These are phyloP conservation scores for Microstegium vimineum DNA, from an alignment of 176 grass and related monocot species.

Conservation along the genomic window DNA sequence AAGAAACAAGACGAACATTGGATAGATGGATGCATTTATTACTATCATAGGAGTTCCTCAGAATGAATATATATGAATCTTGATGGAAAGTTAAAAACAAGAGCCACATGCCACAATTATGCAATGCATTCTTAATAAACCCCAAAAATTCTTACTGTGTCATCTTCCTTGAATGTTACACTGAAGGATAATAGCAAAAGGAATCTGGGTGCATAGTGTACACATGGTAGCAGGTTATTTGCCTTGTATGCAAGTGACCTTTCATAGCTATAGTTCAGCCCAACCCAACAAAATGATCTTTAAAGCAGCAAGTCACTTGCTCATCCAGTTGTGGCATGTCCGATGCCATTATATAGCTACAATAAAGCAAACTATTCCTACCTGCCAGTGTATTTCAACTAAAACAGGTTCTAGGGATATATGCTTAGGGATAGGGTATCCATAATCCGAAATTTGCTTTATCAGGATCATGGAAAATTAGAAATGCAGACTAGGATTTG, in stretches of 20 bases:
- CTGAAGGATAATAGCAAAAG: not conserved
- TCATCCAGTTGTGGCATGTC: not conserved
- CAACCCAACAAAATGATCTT: slow-evolving; percentile 5
- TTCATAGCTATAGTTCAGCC: not conserved
- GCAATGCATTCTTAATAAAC: not conserved
- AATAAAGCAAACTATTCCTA: not conserved
- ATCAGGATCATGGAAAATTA: not conserved
- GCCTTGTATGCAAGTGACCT: not conserved
- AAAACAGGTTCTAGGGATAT: not conserved
- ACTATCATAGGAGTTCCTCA: slow-evolving; percentile 4
- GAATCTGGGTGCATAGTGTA: not conserved
- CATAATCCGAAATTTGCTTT: not conserved
- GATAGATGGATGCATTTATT: not conserved
- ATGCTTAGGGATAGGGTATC: not conserved
- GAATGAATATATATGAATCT: not conserved
- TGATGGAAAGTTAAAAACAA: not conserved
- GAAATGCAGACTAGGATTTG: not conserved
- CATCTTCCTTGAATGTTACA: not conserved
- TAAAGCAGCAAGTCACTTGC: not conserved
- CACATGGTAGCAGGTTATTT: not conserved
- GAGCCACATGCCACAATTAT: not conserved
- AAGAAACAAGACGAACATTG: not conserved
- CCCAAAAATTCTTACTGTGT: not conserved
- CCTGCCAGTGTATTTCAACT: not conserved
- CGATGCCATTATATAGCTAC: not conserved